Conservation (phyloP, 2,329 filamentous ascomycete species). For the Xylaria sp. region DNA sequence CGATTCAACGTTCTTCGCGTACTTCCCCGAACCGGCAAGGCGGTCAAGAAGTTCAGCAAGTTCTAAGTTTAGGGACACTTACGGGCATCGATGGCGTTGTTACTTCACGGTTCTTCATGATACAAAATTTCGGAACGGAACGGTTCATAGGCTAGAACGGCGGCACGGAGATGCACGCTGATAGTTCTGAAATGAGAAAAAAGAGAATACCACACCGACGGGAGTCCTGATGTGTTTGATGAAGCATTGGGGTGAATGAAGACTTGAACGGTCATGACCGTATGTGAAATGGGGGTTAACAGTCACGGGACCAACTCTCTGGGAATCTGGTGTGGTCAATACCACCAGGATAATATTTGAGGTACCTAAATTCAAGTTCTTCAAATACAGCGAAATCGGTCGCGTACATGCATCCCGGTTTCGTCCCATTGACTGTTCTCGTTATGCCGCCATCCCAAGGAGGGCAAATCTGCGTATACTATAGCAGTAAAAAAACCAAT, state of each 20-base stretch:
- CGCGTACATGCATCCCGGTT: neutral
- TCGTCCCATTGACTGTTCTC: neutral
- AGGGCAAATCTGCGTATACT: neutral
- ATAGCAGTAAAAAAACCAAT: neutral
- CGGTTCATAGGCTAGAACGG: constrained; percentile 52
- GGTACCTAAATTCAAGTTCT: constrained; percentile 11
- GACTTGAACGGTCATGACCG: constrained; percentile 9
- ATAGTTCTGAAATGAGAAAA: constrained; percentile 51
- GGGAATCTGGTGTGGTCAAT: constrained; percentile 14
- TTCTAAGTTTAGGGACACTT: constrained; percentile 77
- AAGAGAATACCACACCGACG: constrained; percentile 46
- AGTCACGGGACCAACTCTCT: constrained; percentile 13
- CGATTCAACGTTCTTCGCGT: constrained; percentile 99
- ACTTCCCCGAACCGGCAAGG: constrained; percentile 95
- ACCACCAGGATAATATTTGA: constrained; percentile 9
- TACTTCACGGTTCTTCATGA: constrained; percentile 60
- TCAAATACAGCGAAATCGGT: neutral
- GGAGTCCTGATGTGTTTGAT: constrained; percentile 31
- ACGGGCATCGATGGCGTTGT: constrained; percentile 64
- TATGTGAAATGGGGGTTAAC: constrained; percentile 28
- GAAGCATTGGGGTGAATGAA: constrained; percentile 32
- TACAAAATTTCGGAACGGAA: constrained; percentile 52
- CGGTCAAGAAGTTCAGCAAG: constrained; percentile 98
- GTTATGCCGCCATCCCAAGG: neutral
- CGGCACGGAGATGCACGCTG: constrained; percentile 49